Percentiles rank a stretch among this genome's conserved stretches.
phyloP scores from a whole-genome alignment of 768 basidiomycete species.

The Kwoniella sp. region DNA sequence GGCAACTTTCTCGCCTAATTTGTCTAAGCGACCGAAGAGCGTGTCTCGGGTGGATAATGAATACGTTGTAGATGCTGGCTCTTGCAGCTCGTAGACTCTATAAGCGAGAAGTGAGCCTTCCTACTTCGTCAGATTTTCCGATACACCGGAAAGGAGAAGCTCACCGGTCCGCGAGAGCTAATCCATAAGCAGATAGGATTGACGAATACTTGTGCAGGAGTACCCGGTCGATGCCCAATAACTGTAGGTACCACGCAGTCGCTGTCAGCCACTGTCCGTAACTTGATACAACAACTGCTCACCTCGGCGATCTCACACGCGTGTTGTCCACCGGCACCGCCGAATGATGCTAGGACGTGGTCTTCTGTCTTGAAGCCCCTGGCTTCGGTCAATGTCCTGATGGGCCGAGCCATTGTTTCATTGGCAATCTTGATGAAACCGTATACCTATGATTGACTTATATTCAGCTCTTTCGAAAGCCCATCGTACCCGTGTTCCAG shows the following conservation, averaged over 20 bases:
- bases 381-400: slow-evolving; percentile 87
- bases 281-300: not conserved
- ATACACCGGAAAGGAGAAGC: not conserved
- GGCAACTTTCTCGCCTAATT: slow-evolving; percentile 66
- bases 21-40: slow-evolving; percentile 70
- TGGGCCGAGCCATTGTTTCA: slow-evolving; percentile 93
- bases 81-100: slow-evolving; percentile 67
- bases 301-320: slow-evolving; percentile 48
- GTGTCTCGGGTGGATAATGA: slow-evolving; percentile 62
- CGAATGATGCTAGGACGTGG: slow-evolving; percentile 61
- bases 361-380: slow-evolving; percentile 78
- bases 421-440: slow-evolving; percentile 98
- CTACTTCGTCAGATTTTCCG: too few species aligned
- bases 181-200: slow-evolving; percentile 88
- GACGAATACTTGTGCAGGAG: slow-evolving; percentile 70
- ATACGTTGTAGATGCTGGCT: slow-evolving; percentile 77
- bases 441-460: slow-evolving; percentile 41
- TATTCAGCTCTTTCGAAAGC: not conserved
- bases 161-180: slow-evolving; percentile 60
- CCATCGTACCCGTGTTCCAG: too few species aligned
- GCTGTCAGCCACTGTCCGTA: too few species aligned
- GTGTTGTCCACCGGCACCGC: slow-evolving; percentile 55
- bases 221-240: slow-evolving; percentile 19
- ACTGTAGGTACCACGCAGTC: too few species aligned
- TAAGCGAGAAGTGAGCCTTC: not conserved